These are phyloP conservation scores for Metschnikowia matae DNA, from an alignment of 805 yeast species.

Conservation along the genomic window DNA sequence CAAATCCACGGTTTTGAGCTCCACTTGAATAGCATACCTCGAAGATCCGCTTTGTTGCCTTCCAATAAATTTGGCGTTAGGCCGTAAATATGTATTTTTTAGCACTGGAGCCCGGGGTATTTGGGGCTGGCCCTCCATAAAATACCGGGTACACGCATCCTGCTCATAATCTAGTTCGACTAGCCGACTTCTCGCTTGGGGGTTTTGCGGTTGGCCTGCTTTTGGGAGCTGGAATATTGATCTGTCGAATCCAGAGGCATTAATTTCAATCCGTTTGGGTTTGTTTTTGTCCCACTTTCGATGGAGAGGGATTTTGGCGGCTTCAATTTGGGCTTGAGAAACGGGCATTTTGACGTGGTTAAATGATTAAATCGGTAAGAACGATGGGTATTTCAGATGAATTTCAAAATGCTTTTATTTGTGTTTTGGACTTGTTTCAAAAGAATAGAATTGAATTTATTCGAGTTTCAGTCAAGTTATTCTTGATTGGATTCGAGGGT, in stretches of 20 bases:
- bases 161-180: neutral
- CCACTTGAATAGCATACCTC: constrained; percentile 64
- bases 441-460: too few relatives aligned
- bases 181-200: neutral
- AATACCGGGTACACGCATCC: constrained; percentile 10
- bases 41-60: constrained; percentile 66
- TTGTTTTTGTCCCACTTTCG: neutral
- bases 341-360: constrained; percentile 11
- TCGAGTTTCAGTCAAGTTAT: too few relatives aligned
- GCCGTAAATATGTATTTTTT: constrained; percentile 46
- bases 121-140: constrained; percentile 6
- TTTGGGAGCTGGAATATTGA: neutral
- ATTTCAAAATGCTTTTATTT: too few relatives aligned
- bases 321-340: constrained; percentile 5
- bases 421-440: too few relatives aligned
- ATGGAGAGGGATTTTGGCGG: neutral
- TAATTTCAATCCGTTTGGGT: constrained; percentile 3
- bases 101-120: constrained; percentile 19
- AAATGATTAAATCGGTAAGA: too few relatives aligned
- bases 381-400: too few relatives aligned
- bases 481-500: too few relatives aligned
- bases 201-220: neutral
- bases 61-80: constrained; percentile 62
- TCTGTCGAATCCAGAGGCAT: constrained; percentile 6
- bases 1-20: constrained; percentile 65